Evolutionary conservation across 805 yeast species (phyloP).

Genomic region (Teunomyces kruisii): DNA sequence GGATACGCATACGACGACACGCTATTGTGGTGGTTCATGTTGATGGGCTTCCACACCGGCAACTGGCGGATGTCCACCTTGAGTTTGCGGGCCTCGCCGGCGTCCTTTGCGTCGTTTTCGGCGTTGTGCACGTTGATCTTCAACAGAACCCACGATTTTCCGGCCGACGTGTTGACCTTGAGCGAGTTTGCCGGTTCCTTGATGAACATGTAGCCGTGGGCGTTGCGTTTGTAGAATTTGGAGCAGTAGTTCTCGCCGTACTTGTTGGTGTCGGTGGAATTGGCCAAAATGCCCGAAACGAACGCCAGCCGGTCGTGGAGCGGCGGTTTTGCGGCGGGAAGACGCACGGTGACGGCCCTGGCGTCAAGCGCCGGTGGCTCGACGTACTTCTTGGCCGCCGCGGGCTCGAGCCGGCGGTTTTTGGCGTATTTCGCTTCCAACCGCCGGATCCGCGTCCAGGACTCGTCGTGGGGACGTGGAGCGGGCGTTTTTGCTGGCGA

Average conservation of each 20-base stretch:
- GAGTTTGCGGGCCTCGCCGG: conserved; percentile 13
- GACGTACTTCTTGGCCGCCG: background rate
- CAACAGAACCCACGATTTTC: conserved; percentile 26
- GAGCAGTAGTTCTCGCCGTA: conserved; percentile 25
- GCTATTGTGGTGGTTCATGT: conserved; percentile 8
- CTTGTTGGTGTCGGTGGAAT: conserved; percentile 1
- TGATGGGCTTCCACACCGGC: conserved; percentile 28
- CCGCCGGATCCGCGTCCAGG: background rate
- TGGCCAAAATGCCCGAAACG: background rate
- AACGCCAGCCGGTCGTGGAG: background rate
- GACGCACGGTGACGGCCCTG: background rate
- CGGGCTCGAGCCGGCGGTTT: background rate
- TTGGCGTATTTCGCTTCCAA: background rate
- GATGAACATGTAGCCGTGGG: conserved; percentile 36
- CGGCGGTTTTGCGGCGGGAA: background rate
- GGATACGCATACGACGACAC: background rate
- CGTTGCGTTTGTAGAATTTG: conserved; percentile 33
- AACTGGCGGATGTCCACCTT: conserved; percentile 25
- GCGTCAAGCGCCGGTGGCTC: background rate
- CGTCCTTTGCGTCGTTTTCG: background rate
- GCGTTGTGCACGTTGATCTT: conserved; percentile 17
- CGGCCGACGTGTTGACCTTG: conserved; percentile 24
- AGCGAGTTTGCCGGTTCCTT: conserved; percentile 29
- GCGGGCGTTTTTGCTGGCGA: background rate
- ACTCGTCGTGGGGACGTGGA: background rate